Evolutionary conservation across 1,139 yeast genomes (phyloP), one percentile per base, ranked within the genome.

Genomic region (Wickerhamiella infanticola): DNA sequence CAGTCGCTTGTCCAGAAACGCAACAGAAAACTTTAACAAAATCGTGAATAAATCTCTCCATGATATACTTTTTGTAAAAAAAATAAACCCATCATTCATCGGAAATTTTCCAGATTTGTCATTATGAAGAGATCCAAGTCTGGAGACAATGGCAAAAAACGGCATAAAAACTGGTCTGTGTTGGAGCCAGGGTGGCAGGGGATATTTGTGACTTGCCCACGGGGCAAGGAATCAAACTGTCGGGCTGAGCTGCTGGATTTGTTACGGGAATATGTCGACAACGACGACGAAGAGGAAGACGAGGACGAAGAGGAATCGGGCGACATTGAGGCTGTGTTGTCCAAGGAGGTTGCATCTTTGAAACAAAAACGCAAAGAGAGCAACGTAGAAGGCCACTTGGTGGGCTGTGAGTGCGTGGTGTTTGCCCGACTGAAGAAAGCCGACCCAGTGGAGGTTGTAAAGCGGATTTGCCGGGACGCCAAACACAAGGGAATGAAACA

Each of bases 111-210:
- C 33, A 7, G 11, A 29, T 7, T 29, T 11, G 7, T 29, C 11
- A 11, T 29, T 11, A 29, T 29, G 33, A 29, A 29, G 33, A 7
- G 33, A 11, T 29, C 33, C 33, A 39, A 39, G 43, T 13, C 37
- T n/a, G 43, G 44, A 39, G 23, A 25, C 35, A 38, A 25, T 39
- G 5, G 23, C 43, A 3, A 38, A 41, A 46, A 42, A 35, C 40
- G 45, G 6, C n/a, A 33, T 23, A 47, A 44, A 27, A 25, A 43
- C 4, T 40, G 37, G 35, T 39, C 47, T 7, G 45, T 47, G 1
- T 35, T 66, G 24, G 95, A 85, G 56, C 94, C 95, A 0, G 78
- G 78, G 44, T 81, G 94, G 51, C 67, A 80, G 41, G 95, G 97
- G 1, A 68, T 84, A 1, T 90, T 80, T 63, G 95, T 86, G 24